phyloP scores from a whole-genome alignment of 2,329 filamentous ascomycete genomes.

The Pestalotiopsis sp. region DNA sequence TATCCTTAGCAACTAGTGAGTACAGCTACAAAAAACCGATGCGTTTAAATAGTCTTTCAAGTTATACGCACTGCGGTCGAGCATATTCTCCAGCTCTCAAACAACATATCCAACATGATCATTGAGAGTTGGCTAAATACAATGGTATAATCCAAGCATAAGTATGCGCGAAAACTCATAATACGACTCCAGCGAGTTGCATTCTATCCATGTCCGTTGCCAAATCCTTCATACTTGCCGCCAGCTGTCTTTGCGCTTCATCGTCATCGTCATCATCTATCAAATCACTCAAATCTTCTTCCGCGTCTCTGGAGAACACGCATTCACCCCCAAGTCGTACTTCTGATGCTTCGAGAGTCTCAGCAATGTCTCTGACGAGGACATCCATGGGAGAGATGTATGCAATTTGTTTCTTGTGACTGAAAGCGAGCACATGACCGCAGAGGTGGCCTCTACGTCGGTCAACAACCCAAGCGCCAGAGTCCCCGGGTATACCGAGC shows the following conservation, averaged over 20 bases:
- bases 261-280: constrained; percentile 24
- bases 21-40: too few relatives aligned
- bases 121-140: too few relatives aligned
- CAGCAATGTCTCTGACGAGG: constrained; percentile 80
- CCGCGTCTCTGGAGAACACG: constrained; percentile 34
- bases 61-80: too few relatives aligned
- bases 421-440: constrained; percentile 90
- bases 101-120: too few relatives aligned
- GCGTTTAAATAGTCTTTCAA: too few relatives aligned
- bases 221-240: constrained; percentile 13
- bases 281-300: constrained; percentile 31
- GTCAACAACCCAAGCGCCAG: constrained; percentile 90
- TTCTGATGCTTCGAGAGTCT: constrained; percentile 70
- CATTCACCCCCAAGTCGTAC: constrained; percentile 66
- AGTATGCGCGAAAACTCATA: background rate
- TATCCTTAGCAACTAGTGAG: too few relatives aligned
- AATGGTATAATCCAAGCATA: background rate
- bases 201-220: constrained; percentile 30
- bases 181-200: constrained; percentile 17
- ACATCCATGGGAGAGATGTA: constrained; percentile 98
- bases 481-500: constrained; percentile 80
- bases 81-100: too few relatives aligned
- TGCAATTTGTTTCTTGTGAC: constrained; percentile 75
- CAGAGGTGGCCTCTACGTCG: constrained; percentile 78
- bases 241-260: constrained; percentile 4